Evolutionary conservation across 306 rosid species (phyloP).

Genomic region (Begonia masoniana): DNA sequence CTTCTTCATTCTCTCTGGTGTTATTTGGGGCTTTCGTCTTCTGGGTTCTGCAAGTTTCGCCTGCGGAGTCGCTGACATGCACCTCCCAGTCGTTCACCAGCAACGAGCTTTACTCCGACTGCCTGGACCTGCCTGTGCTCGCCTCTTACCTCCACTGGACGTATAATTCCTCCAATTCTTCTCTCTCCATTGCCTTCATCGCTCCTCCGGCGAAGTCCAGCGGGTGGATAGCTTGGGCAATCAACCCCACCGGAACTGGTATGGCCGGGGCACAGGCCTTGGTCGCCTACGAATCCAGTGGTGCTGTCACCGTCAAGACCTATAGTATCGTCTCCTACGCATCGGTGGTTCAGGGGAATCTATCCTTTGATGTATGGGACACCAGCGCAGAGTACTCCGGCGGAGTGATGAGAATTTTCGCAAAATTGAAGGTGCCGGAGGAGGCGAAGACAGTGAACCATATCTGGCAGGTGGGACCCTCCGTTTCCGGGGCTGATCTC

Average conservation of each 20-base stretch:
- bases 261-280: slow-evolving; percentile 54
- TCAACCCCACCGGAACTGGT: slow-evolving; percentile 36
- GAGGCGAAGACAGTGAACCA: slow-evolving; percentile 18
- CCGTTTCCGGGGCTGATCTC: slow-evolving; percentile 8
- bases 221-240: slow-evolving; percentile 72
- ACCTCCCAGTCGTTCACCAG: slow-evolving; percentile 22
- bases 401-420: slow-evolving; percentile 26
- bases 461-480: slow-evolving; percentile 68
- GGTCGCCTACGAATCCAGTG: slow-evolving; percentile 22
- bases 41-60: slow-evolving; percentile 14
- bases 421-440: slow-evolving; percentile 30
- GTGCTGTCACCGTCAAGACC: slow-evolving; percentile 7
- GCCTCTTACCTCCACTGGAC: slow-evolving; percentile 42
- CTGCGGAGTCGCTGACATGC: slow-evolving; percentile 26
- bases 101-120: slow-evolving; percentile 26
- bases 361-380: slow-evolving; percentile 24
- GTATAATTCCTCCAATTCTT: slow-evolving; percentile 35
- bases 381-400: slow-evolving; percentile 6
- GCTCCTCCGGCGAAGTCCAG: slow-evolving; percentile 17
- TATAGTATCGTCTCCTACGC: slow-evolving; percentile 23
- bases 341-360: background rate
- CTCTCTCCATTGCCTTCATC: slow-evolving; percentile 47
- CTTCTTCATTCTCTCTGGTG: background rate
- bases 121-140: slow-evolving; percentile 39
- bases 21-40: slow-evolving; percentile 6